These are phyloP conservation scores for Parastagonospora avenae DNA, from an alignment of 2,329 filamentous ascomycete genomes.

Conservation along the genomic window DNA sequence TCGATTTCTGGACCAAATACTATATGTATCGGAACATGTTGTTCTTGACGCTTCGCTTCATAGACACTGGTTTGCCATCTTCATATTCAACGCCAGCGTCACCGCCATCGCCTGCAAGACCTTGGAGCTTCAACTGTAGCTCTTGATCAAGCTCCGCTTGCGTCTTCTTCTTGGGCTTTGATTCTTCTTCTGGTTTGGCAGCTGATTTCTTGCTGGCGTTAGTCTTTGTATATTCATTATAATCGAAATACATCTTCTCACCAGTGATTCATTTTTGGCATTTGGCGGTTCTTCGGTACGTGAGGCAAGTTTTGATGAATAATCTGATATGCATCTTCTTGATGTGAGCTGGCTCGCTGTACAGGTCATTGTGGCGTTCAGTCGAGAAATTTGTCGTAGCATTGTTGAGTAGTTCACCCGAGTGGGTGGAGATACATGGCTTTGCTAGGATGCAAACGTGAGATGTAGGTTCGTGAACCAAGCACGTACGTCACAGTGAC, in stretches of 20 bases:
- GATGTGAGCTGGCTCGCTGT: not conserved
- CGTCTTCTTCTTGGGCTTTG: conserved; percentile 55
- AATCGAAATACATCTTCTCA: not conserved
- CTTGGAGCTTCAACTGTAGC: conserved; percentile 67
- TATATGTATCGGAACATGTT: conserved; percentile 78
- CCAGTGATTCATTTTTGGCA: conserved; percentile 1
- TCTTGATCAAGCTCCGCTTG: conserved; percentile 70
- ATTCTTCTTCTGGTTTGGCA: conserved; percentile 15
- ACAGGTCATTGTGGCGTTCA: not conserved
- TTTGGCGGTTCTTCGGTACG: not conserved
- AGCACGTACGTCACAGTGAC: conserved; percentile 33
- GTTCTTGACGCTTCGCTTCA: conserved; percentile 75
- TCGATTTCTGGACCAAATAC: not conserved
- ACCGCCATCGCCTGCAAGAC: conserved; percentile 71
- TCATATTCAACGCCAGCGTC: conserved; percentile 75
- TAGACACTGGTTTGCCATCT: conserved; percentile 70
- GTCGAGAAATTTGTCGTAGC: not conserved
- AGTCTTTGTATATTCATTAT: not conserved
- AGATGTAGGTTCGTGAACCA: not conserved
- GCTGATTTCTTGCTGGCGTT: conserved; percentile 10
- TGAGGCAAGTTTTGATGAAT: not conserved
- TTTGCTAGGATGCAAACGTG: not conserved
- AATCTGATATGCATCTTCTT: not conserved
- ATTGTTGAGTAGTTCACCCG: not conserved
- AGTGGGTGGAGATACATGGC: not conserved